These are phyloP conservation scores for Fusarium caatingaense DNA, from an alignment of 2,329 filamentous ascomycete species.

Conservation along the genomic window DNA sequence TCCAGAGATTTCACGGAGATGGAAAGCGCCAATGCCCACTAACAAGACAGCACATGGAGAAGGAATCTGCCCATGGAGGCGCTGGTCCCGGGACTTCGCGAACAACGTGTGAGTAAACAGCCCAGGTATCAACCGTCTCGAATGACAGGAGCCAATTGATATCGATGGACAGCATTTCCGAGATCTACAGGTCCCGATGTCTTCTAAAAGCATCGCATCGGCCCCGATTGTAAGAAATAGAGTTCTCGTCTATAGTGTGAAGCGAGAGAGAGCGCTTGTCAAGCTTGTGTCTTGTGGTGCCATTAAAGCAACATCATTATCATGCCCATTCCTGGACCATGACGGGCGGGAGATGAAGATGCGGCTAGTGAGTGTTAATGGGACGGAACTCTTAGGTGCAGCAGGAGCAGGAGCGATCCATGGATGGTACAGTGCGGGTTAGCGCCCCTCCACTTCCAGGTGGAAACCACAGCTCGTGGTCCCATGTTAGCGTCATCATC, in stretches of 20 bases:
- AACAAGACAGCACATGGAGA: conserved; percentile 41
- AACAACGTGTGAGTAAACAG: conserved; percentile 42
- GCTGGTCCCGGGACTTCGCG: conserved; percentile 43
- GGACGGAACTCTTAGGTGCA: neutral
- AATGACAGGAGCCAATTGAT: conserved; percentile 26
- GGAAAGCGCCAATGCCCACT: conserved; percentile 30
- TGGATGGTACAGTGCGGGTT: conserved; percentile 15
- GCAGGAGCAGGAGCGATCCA: neutral
- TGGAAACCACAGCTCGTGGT: conserved; percentile 29
- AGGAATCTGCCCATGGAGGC: conserved; percentile 45
- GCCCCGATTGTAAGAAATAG: conserved; percentile 7
- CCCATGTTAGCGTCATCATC: conserved; percentile 46
- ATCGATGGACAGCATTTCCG: conserved; percentile 12
- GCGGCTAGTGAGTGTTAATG: neutral
- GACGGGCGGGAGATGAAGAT: neutral
- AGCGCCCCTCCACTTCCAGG: conserved; percentile 9
- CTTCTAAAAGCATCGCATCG: conserved; percentile 10
- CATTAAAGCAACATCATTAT: conserved; percentile 17
- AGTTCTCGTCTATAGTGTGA: conserved; percentile 4
- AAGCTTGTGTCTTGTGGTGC: conserved; percentile 21
- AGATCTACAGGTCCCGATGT: conserved; percentile 32
- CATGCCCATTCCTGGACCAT: neutral
- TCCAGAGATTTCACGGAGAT: conserved; percentile 40
- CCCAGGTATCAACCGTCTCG: conserved; percentile 25
- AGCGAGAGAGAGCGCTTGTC: neutral